Evolutionary conservation across 441 rosid genomes (phyloP), one percentile per base, ranked within the genome.

Genomic region (Pelargonium myrrhifolium): DNA sequence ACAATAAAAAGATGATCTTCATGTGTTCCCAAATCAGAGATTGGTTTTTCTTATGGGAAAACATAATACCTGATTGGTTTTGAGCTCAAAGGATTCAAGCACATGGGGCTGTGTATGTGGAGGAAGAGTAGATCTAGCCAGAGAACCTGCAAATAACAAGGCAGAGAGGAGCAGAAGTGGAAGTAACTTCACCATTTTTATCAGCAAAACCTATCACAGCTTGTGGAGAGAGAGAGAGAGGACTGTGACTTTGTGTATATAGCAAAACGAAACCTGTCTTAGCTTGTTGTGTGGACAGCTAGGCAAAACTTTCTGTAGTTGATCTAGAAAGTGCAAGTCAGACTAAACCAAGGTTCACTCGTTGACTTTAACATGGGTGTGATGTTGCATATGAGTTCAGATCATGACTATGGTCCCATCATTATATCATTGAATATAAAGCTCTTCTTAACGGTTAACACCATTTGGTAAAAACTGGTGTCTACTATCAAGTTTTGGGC

Each of bases 81-180:
- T 53, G 51, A 70, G 60, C 26, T 22, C 11, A 20, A 70, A 31
- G 72, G 67, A 70, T 39, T 53, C 24, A 18, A 49, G 67, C 4
- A 58, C 68, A 51, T 63, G 67, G 51, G 72, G 72, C 22, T 55
- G 66, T 35, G 47, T 56, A 17, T 12, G 55, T 37, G 42, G 9
- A 10, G 14, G 55, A 56, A 21, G 26, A 3, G 14, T 56, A 18
- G 62, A 56, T 21, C 28, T 56, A 6, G 26, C 26, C 1, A 18
- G 10, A 18, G 62, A 59, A 7, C 62, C 28, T 18, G 62, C 20
- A n/a, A 49, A 5, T 49, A 49, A 49, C 18, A 12, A 45, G n/a
- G 55, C n/a, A 17, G 55, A 49, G 18, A 49, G 18, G 55, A 49
- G 17, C 17, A 49, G 6, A n/a, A 49, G 18, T 49, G n/a, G 51